Conservation (phyloP, 108 stramenopile species). For the Hondaea fermentalgiana region DNA sequence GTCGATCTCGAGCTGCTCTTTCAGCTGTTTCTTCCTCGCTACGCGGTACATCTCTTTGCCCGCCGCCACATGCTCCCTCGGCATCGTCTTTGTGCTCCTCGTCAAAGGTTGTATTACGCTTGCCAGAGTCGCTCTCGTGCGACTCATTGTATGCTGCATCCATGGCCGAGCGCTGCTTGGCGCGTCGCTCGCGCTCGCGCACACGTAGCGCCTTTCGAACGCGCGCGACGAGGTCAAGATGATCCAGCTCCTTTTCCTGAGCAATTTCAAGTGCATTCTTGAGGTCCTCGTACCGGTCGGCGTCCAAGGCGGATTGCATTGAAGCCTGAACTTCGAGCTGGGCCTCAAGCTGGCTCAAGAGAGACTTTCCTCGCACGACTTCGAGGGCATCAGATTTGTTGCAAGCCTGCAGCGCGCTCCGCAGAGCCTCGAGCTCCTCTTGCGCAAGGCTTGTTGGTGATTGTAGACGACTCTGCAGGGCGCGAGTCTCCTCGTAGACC, state of each 20-base stretch:
- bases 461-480: background rate
- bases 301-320: background rate
- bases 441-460: background rate
- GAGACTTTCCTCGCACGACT: background rate
- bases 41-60: background rate
- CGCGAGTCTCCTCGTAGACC: background rate
- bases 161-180: background rate
- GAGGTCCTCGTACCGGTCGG: background rate
- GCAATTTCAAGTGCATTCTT: background rate
- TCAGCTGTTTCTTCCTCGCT: background rate
- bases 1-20: background rate
- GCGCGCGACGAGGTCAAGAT: background rate
- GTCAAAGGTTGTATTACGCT: background rate
- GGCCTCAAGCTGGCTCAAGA: constrained; percentile 18
- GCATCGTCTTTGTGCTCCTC: background rate
- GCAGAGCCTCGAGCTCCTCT: background rate
- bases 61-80: constrained; percentile 21
- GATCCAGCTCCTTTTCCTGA: background rate
- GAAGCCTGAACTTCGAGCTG: background rate
- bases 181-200: background rate
- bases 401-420: background rate
- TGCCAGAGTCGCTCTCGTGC: background rate
- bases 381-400: background rate
- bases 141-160: background rate
- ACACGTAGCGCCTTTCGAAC: background rate